Evolutionary conservation across 768 basidiomycete genomes (phyloP).

Genomic region (Pleurotus ostreatus): DNA sequence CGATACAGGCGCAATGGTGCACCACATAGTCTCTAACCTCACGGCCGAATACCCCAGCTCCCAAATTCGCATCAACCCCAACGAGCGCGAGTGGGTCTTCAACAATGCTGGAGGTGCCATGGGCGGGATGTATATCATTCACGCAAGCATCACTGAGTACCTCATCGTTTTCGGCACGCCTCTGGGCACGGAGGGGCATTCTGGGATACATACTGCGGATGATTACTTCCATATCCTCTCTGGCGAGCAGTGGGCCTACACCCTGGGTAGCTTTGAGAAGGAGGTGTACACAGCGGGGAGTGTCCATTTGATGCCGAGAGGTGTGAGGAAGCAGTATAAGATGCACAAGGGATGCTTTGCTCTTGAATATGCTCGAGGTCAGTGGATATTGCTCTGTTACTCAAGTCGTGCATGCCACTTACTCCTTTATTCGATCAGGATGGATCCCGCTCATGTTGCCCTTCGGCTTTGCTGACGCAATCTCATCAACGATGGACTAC

Average conservation of each 20-base stretch:
- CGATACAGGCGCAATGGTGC: slow-evolving; percentile 70
- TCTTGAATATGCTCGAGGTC: slow-evolving; percentile 91
- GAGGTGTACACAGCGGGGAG: slow-evolving; percentile 83
- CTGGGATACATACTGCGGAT: slow-evolving; percentile 91
- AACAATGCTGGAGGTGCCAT: slow-evolving; percentile 98
- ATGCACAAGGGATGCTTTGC: slow-evolving; percentile 97
- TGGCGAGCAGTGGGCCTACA: slow-evolving; percentile 94
- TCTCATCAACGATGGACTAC: slow-evolving; percentile 88
- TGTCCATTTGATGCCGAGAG: slow-evolving; percentile 80
- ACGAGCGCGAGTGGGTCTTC: slow-evolving; percentile 85
- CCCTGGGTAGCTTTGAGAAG: slow-evolving; percentile 73
- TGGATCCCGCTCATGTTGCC: slow-evolving; percentile 98
- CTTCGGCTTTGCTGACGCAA: slow-evolving; percentile 82
- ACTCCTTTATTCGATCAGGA: slow-evolving; percentile 42
- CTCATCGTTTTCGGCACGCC: slow-evolving; percentile 95
- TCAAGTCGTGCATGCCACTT: neutral
- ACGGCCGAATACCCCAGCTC: slow-evolving; percentile 61
- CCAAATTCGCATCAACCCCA: slow-evolving; percentile 45
- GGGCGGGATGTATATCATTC: slow-evolving; percentile 98
- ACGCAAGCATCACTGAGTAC: slow-evolving; percentile 96
- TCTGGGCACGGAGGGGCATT: slow-evolving; percentile 94
- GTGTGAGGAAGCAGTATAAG: slow-evolving; percentile 92
- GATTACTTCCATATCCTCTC: slow-evolving; percentile 96
- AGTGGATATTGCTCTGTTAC: slow-evolving; percentile 16
- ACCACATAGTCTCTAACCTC: slow-evolving; percentile 80